These are phyloP conservation scores for Schoenoplectus tabernaemontani DNA, from an alignment of 202 grass and related monocot species.

Conservation along the genomic window DNA sequence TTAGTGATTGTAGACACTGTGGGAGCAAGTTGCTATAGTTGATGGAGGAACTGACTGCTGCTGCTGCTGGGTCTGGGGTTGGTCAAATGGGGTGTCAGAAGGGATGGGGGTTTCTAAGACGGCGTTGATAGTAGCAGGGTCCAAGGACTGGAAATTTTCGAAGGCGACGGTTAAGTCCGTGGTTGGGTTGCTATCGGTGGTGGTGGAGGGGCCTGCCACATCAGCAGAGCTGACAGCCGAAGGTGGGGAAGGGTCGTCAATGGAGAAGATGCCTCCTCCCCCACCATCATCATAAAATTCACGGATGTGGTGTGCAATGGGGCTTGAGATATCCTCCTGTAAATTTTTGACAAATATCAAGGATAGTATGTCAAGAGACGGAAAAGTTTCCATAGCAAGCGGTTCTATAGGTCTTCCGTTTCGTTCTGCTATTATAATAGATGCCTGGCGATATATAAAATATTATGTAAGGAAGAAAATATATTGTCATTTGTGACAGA, in stretches of 20 bases:
- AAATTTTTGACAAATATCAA: slow-evolving; percentile 23
- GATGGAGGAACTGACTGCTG: slow-evolving; percentile 30
- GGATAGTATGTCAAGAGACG: neutral
- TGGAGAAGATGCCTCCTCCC: slow-evolving; percentile 44
- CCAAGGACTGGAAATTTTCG: slow-evolving; percentile 56
- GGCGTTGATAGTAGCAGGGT: slow-evolving; percentile 38
- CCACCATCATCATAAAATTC: slow-evolving; percentile 63
- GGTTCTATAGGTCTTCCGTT: neutral
- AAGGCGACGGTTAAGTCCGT: slow-evolving; percentile 25
- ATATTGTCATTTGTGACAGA: neutral
- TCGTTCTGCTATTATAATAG: neutral
- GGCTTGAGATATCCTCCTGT: slow-evolving; percentile 83
- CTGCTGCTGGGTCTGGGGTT: neutral
- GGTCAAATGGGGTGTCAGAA: neutral
- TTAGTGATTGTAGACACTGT: slow-evolving; percentile 24
- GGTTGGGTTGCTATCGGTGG: slow-evolving; percentile 35
- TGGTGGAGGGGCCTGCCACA: slow-evolving; percentile 34
- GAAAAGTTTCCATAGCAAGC: slow-evolving; percentile 12
- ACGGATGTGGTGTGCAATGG: slow-evolving; percentile 68
- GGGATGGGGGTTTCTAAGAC: slow-evolving; percentile 31
- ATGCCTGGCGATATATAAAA: neutral
- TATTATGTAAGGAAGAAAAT: neutral
- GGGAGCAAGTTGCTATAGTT: slow-evolving; percentile 24
- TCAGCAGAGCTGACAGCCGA: slow-evolving; percentile 36
- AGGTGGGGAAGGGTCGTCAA: slow-evolving; percentile 24